Evolutionary conservation across 148 eudicot genomes (phyloP), one percentile per base, ranked within the genome.

Genomic region (Silene conica): DNA sequence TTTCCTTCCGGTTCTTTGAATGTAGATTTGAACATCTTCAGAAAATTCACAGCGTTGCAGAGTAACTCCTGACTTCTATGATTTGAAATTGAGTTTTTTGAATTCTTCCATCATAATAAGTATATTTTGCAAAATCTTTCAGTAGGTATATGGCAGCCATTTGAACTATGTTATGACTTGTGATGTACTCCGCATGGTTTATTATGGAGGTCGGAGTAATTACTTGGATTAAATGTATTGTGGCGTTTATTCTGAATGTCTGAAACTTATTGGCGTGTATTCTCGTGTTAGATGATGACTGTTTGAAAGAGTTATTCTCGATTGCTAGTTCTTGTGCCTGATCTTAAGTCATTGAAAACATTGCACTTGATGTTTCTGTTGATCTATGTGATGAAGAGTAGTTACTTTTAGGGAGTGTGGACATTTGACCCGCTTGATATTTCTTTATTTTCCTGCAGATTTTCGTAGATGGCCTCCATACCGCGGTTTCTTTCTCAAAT

Each of bases 381-480:
- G 46, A 19, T 12, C 25, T 10, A 55, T 55, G 63, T 55, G 63
- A 20, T 8, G 20, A 5, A 64, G 13, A 45, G 21, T 26, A n/a
- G n/a, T n/a, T 1, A 41, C 61, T 57, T 23, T 43, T 3, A 28
- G 45, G n/a, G 48, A 65, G 69, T 59, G 63, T 46, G 48, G 61
- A 63, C n/a, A 6, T 64, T 45, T 74, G 21, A 65, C 38, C 11
- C 18, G 7, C 28, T 13, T 48, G 11, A 23, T 52, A n/a, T 38
- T 50, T 48, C 63, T 68, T 31, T 5, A 3, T 67, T 38, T 45
- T 21, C 14, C 9, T 62, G 81, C 81, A 73, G 81, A 21, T 48
- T 73, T 48, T 66, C 69, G 10, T 67, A 67, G 66, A 41, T 23
- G 73, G 76, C 66, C 34, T 59, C 58, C 68, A 21, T 21, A 66